A percentile compares a stretch with the other conserved stretches of the same genome.
Conservation (phyloP, 2,329 filamentous ascomycete genomes). For the Malbranchea zuffiana region DNA sequence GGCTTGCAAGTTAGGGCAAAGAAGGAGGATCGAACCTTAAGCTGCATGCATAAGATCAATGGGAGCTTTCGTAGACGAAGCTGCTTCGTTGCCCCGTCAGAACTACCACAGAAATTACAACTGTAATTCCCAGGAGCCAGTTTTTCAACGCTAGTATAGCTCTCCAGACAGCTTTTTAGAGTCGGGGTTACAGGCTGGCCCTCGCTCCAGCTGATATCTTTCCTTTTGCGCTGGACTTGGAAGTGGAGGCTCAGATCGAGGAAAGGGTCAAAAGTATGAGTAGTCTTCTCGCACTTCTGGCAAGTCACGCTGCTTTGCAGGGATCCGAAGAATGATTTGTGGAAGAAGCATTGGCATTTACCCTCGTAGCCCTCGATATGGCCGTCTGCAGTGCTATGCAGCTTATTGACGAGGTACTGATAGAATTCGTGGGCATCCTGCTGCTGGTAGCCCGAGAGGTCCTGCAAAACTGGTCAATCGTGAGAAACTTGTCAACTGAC, state of each 20-base stretch:
- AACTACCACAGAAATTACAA: constrained; percentile 65
- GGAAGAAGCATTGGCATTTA: constrained; percentile 76
- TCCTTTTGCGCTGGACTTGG: constrained; percentile 59
- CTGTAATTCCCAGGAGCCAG: constrained; percentile 65
- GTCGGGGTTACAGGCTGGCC: constrained; percentile 39
- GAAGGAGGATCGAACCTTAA: constrained; percentile 54
- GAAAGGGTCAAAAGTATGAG: constrained; percentile 75
- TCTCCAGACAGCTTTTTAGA: constrained; percentile 66
- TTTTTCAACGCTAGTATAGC: constrained; percentile 78
- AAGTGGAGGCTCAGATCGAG: constrained; percentile 82
- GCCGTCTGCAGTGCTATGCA: constrained; percentile 68
- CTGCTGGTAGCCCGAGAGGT: constrained; percentile 80
- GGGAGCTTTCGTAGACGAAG: constrained; percentile 75
- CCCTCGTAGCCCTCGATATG: constrained; percentile 48
- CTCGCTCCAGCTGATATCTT: constrained; percentile 30
- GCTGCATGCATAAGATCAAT: constrained; percentile 79
- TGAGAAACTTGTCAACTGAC: neutral
- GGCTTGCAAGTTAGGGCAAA: neutral
- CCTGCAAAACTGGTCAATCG: constrained; percentile 30
- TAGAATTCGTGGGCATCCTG: constrained; percentile 98
- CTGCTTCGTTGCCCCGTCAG: constrained; percentile 70
- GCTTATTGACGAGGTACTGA: constrained; percentile 83
- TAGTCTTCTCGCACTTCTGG: constrained; percentile 72
- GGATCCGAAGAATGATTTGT: constrained; percentile 89
- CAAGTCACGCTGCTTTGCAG: constrained; percentile 85